Evolutionary conservation across 768 basidiomycete species (phyloP), one percentile per base, ranked within the genome.

Genomic region (Exidia glandulosa): DNA sequence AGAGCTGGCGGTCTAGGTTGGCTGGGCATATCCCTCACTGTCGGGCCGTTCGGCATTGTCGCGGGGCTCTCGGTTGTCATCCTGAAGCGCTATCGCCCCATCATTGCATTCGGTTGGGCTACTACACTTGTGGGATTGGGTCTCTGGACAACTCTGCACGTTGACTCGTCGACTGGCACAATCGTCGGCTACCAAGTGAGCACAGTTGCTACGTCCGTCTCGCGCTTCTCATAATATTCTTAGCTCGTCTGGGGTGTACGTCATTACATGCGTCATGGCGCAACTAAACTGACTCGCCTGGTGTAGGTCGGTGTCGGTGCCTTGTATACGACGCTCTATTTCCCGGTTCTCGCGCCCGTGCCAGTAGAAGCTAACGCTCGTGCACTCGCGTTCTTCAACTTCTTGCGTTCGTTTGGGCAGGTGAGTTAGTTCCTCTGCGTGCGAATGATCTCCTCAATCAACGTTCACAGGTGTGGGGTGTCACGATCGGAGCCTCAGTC

Each of bases 261-360:
- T 37, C 10, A 19, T 19, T 37, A 10, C 9, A 10, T 37, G 19
- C 36, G 36, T 37, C 10, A 19, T 37, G 36, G 36, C 36, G 36
- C n/a, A n/a, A 37, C 19, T 37, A 10, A 19, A 19, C 36, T 37
- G 10, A 37, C 36, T 19, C 36, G 36, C 19, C 19, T 37, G 9
- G 36, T 37, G 36, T 19, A 37, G 36, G 10, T 37, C 19, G 36
- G 36, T 37, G 36, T 37, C 19, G 36, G 36, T 37, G 36, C 36
- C 19, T 19, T 37, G 36, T 37, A 37, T 19, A 37, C 36, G 36
- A 37, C 36, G 10, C 9, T 19, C 0, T 72, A 72, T 56, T 82
- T 79, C 64, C 74, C 81, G 0, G 72, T 82, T 41, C 73, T 79
- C 6, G 78, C 81, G 0, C 77, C 81, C 1, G 63, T 81, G 1